phyloP scores from a whole-genome alignment of 345 rosid species.

The Raphanus sativus region DNA sequence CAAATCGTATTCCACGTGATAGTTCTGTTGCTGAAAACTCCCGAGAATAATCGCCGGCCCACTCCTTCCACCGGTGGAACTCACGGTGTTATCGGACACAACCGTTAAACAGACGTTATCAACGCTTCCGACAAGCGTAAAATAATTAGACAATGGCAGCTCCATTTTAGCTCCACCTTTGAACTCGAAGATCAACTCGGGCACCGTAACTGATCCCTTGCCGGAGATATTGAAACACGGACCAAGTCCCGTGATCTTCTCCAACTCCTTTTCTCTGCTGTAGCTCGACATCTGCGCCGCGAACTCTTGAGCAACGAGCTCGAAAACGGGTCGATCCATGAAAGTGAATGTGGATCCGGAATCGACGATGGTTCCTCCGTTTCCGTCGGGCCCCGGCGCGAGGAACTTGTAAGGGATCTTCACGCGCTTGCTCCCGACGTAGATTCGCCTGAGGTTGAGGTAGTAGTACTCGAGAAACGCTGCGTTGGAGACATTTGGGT shows the following conservation, averaged over 20 bases:
- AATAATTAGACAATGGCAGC: conserved; percentile 62
- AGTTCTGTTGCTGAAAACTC: conserved; percentile 82
- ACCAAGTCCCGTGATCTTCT: conserved; percentile 55
- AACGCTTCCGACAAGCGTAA: conserved; percentile 41
- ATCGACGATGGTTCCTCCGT: conserved; percentile 82
- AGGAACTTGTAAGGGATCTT: conserved; percentile 62
- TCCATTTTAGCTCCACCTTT: conserved; percentile 84
- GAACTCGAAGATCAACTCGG: conserved; percentile 58
- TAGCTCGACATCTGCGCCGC: conserved; percentile 61
- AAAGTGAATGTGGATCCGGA: conserved; percentile 89
- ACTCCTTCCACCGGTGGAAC: conserved; percentile 28
- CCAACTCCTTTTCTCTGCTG: conserved; percentile 42
- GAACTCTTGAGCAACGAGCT: conserved; percentile 55
- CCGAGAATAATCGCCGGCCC: conserved; percentile 88
- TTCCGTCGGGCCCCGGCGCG: conserved; percentile 61
- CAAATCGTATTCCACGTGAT: conserved; percentile 70
- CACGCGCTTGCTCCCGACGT: conserved; percentile 54
- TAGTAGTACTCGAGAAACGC: conserved; percentile 63
- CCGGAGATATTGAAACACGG: conserved; percentile 73
- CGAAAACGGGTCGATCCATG: conserved; percentile 66
- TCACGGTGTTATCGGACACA: conserved; percentile 38
- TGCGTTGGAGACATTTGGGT: conserved; percentile 38
- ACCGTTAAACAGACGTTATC: conserved; percentile 52
- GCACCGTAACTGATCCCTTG: conserved; percentile 33
- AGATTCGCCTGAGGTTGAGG: conserved; percentile 56